Base-by-base conservation (phyloP, 1,284 basidiomycete species). In the Melampsora larici-populina region DNA sequence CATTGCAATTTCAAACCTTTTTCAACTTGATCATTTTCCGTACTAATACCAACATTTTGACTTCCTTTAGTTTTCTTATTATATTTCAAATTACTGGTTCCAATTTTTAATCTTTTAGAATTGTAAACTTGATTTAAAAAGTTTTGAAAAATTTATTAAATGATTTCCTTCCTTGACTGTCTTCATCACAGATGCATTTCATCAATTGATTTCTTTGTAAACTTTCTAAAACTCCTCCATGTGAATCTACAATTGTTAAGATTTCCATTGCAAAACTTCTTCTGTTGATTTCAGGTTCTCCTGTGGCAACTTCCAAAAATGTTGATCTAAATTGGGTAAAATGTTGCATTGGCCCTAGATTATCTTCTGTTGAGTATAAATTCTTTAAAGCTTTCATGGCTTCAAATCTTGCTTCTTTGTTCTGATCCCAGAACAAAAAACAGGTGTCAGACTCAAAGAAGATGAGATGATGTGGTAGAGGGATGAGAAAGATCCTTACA, bases 151-250 rank as follows among this genome's bases (percentile, higher is more conserved):
- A 96, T 0, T 86, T 87, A 51, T 90, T 90, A 5, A 94, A 91
- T 0, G 93, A 93, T 79, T 88, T 89, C 43, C 97, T 88, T 8
- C 99, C 90, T 75, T 89, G 88, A 0, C 88, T 84, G 81, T 99
- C 94, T 74, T 90, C 88, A 82, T 97, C 94, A 81, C 92, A 99
- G 2, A 98, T 87, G 58, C 98, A 87, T 62, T 92, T 86, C 75
- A 93, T 94, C 0, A 99, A 86, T 74, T 84, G 80, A 17, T 64
- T 65, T 49, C 67, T n/a, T n/a, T n/a, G n/a, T n/a, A n/a, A n/a
- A n/a, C n/a, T n/a, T n/a, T n/a, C n/a, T n/a, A n/a, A n/a, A 36
- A 36, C 9, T 9, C 36, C 36, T 36, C 36, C 36, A 36, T 36
- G 36, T 36, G 36, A 36, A 36, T 36, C 36, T 36, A 36, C 36